These are phyloP conservation scores for Colletotrichum sp. DNA, from an alignment of 2,329 filamentous ascomycete species.

Conservation along the genomic window DNA sequence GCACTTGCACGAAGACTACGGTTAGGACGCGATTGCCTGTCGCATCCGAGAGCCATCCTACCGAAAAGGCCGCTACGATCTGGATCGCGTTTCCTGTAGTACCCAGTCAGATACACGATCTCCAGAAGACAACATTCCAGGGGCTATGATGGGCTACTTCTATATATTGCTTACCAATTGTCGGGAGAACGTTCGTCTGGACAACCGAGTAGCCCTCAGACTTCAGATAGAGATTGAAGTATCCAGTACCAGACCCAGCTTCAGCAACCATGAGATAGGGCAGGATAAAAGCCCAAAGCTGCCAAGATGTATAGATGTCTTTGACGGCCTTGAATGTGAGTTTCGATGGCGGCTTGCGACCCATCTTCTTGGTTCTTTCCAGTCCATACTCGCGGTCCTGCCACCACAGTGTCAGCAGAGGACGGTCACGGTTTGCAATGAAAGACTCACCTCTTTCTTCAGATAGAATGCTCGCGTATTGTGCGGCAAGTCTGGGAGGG, in stretches of 20 bases:
- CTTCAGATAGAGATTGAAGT: constrained; percentile 44
- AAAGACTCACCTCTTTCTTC: neutral
- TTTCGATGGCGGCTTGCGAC: constrained; percentile 16
- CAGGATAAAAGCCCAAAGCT: constrained; percentile 22
- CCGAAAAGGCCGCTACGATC: neutral
- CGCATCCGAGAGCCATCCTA: neutral
- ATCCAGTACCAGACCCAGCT: constrained; percentile 11
- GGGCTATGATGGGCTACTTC: too few relatives aligned
- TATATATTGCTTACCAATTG: neutral
- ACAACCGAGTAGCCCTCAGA: constrained; percentile 46
- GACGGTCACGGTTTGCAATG: neutral
- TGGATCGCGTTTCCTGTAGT: neutral
- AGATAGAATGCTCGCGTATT: constrained; percentile 20
- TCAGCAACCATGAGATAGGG: constrained; percentile 23
- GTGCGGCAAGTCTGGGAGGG: constrained; percentile 23
- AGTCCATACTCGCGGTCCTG: constrained; percentile 23
- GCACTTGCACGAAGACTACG: constrained; percentile 9
- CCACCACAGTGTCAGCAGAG: neutral
- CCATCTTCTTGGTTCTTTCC: constrained; percentile 23
- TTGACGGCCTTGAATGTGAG: constrained; percentile 13
- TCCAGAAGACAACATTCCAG: fast-evolving
- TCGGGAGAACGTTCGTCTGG: constrained; percentile 54
- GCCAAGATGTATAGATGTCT: constrained; percentile 19
- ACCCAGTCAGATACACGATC: neutral
- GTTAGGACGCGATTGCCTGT: neutral